phyloP scores from a whole-genome alignment of 805 yeast species.

The Zygosaccharomyces bailii region DNA sequence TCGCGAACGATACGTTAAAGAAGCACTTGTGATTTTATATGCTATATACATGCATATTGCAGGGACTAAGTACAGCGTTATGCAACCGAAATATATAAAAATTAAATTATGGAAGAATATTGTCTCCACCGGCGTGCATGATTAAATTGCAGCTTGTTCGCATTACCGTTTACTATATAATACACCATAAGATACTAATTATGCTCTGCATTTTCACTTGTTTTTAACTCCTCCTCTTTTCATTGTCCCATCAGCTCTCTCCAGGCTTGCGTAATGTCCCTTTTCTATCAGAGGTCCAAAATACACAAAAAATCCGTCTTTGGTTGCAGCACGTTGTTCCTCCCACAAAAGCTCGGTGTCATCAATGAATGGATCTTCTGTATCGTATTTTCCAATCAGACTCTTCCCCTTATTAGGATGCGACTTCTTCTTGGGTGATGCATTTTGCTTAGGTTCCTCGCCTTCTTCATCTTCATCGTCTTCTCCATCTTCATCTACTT shows the following conservation, averaged over 20 bases:
- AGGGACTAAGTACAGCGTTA: too few relatives aligned
- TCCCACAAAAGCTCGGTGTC: conserved; percentile 91
- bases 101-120: too few relatives aligned
- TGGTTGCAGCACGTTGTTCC: conserved; percentile 86
- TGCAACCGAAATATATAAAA: too few relatives aligned
- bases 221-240: conserved; percentile 39
- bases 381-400: conserved; percentile 86
- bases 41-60: neutral
- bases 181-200: neutral
- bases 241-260: conserved; percentile 44
- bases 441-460: conserved; percentile 16
- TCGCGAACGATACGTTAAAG: conserved; percentile 28
- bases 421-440: conserved; percentile 31
- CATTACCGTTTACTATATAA: too few relatives aligned
- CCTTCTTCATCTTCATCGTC: conserved; percentile 22
- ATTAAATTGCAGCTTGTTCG: too few relatives aligned
- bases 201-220: conserved; percentile 6
- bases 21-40: conserved; percentile 7
- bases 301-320: conserved; percentile 93
- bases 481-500: conserved; percentile 24
- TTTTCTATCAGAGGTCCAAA: conserved; percentile 85
- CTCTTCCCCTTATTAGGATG: conserved; percentile 54
- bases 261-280: conserved; percentile 46
- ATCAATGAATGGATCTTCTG: conserved; percentile 93
- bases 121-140: too few relatives aligned